Evolutionary conservation across 345 rosid genomes (phyloP).

Genomic region (Aquilaria malaccensis): DNA sequence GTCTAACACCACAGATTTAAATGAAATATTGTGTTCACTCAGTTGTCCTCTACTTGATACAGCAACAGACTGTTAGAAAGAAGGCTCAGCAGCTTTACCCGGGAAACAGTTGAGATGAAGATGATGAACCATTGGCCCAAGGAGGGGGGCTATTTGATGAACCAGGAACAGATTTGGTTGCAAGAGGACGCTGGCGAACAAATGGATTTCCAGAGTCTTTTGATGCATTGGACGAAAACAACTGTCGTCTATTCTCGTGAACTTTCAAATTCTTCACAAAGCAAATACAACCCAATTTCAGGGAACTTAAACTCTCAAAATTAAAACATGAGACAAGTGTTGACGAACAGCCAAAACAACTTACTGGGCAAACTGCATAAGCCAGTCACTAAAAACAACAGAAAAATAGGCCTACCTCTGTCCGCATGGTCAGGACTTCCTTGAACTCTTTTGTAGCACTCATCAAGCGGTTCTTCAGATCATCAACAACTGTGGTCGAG

Average conservation of each 20-base stretch:
- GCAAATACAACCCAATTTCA: background rate
- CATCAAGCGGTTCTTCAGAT: slow-evolving; percentile 73
- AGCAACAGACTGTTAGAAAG: background rate
- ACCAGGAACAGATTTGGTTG: slow-evolving; percentile 41
- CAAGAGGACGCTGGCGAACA: slow-evolving; percentile 71
- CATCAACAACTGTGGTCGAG: slow-evolving; percentile 73
- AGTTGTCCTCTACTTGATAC: background rate
- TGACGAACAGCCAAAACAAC: no score
- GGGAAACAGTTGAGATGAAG: slow-evolving; percentile 32
- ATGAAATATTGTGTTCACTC: background rate
- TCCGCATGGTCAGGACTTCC: slow-evolving; percentile 76
- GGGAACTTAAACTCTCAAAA: background rate
- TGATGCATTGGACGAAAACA: slow-evolving; percentile 60
- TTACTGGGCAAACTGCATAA: no score
- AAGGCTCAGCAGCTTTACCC: slow-evolving; percentile 16
- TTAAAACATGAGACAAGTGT: background rate
- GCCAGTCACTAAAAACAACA: background rate
- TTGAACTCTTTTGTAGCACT: slow-evolving; percentile 78
- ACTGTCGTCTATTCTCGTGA: slow-evolving; percentile 74
- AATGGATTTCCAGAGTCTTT: slow-evolving; percentile 72
- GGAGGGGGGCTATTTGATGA: slow-evolving; percentile 56
- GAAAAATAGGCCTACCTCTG: slow-evolving; percentile 44
- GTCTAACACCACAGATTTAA: background rate
- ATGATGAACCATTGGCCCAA: slow-evolving; percentile 58
- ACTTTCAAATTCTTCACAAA: slow-evolving; percentile 59